phyloP scores from a whole-genome alignment of 164 flowering plant species.

The Sextonia rubra region DNA sequence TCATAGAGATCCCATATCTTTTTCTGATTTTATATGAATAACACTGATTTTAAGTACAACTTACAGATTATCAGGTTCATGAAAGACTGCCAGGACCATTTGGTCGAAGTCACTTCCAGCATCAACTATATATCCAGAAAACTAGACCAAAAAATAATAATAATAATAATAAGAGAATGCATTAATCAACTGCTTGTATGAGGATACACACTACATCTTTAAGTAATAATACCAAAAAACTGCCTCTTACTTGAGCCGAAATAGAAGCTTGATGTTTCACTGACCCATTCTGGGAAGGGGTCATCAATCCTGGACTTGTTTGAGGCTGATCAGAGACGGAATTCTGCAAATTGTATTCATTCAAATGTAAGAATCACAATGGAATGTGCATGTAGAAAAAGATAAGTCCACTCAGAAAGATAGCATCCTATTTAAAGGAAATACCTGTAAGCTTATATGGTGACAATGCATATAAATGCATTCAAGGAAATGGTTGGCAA shows the following conservation, averaged over 20 bases:
- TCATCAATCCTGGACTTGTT: conserved; percentile 26
- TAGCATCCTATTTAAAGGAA: background rate
- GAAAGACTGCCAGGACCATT: conserved; percentile 54
- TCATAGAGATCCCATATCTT: background rate
- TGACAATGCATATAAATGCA: conserved; percentile 61
- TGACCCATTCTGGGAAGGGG: conserved; percentile 20
- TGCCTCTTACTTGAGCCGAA: conserved; percentile 43
- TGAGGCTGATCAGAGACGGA: conserved; percentile 31
- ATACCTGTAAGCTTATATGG: conserved; percentile 54
- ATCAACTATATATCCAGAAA: conserved; percentile 26
- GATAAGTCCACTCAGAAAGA: background rate
- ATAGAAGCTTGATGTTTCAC: conserved; percentile 35
- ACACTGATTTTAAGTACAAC: conserved; percentile 20
- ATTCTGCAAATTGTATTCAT: conserved; percentile 29
- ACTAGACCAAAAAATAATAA: conserved; percentile 36
- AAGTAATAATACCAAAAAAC: background rate
- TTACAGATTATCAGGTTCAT: conserved; percentile 50
- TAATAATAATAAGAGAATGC: background rate
- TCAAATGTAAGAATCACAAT: conserved; percentile 2
- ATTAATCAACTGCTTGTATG: background rate
- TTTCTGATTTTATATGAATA: no score
- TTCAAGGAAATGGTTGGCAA: conserved; percentile 71
- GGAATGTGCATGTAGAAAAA: background rate
- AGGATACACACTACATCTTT: background rate
- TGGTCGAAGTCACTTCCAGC: conserved; percentile 35